Evolutionary conservation across 148 eudicot genomes (phyloP), one percentile per base, ranked within the genome.

Genomic region (Mesembryanthemum crystallinum): DNA sequence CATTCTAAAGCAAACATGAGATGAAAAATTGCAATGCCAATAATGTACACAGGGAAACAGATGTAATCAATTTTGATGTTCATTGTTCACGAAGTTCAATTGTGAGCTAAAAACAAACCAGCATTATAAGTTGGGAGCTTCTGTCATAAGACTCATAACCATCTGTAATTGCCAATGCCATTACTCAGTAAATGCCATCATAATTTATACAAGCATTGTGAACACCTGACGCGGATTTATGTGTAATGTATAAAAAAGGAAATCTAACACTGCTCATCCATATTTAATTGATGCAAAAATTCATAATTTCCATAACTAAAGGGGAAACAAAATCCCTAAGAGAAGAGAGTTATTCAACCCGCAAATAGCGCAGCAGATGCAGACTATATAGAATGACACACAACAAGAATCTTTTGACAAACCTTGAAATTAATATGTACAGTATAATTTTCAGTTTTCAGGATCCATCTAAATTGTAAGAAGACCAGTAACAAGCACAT

Each of bases 371-470:
- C 57, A 32, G 21, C 12, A 65, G 69, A 65, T 37, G n/a, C 25
- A 9, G 49, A 21, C 18, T 8, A 65, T 32, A 10, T 9, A 65
- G 49, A 2, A 6, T 12, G 7, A 45, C 39, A 15, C 39, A 65
- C 25, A 21, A 23, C 18, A 57, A 57, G 8, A 37, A 65, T 32
- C 7, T 7, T 13, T 29, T 18, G 7, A 5, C 30, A 18, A 37
- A 21, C 11, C 35, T 23, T 72, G 54, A 72, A 39, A 15, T 43
- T 33, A 69, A 37, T 72, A 39, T 72, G 66, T 7, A 72, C 5
- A 24, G 23, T 57, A n/a, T n/a, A n/a, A n/a, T 57, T 32, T 33
- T 29, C 43, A 64, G 32, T 6, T 20, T 67, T 51, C 7, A 42
- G 54, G 23, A 67, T 25, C 30, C 33, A 67, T 35, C 39, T 2